Conservation (phyloP, 2,329 filamentous ascomycete genomes). For the Blumeriella jaapii region DNA sequence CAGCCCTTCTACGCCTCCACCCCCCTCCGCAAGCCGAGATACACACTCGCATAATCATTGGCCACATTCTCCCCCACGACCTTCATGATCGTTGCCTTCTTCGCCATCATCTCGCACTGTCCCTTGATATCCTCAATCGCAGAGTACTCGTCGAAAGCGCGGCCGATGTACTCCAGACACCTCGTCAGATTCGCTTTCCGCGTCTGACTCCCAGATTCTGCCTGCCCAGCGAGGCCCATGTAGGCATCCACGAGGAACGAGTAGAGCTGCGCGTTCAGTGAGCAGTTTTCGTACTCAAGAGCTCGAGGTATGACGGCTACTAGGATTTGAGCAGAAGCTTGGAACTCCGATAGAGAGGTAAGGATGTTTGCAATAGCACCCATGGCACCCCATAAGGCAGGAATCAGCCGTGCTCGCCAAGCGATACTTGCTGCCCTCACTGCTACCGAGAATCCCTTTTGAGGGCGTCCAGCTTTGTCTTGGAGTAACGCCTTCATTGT, state of each 20-base stretch:
- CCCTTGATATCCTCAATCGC: constrained; percentile 45
- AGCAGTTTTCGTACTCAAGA: constrained; percentile 46
- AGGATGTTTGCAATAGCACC: constrained; percentile 45
- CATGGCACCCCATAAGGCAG: constrained; percentile 49
- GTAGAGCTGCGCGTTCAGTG: constrained; percentile 45
- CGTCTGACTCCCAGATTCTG: constrained; percentile 26
- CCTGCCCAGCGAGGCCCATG: constrained; percentile 49
- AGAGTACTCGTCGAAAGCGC: constrained; percentile 37
- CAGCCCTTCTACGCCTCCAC: constrained; percentile 12
- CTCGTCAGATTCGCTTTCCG: constrained; percentile 38
- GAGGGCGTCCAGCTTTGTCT: constrained; percentile 44
- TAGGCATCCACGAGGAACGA: constrained; percentile 50
- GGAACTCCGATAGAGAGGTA: constrained; percentile 47
- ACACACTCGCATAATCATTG: constrained; percentile 44
- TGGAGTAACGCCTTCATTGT: constrained; percentile 50
- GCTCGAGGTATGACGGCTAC: constrained; percentile 53
- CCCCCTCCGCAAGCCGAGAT: constrained; percentile 37
- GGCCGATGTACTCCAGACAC: constrained; percentile 22
- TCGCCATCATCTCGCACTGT: constrained; percentile 52
- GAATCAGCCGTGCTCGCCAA: constrained; percentile 45
- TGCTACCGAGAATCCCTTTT: constrained; percentile 54
- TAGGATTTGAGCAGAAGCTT: constrained; percentile 42
- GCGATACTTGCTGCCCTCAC: constrained; percentile 53
- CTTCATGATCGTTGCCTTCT: constrained; percentile 54
- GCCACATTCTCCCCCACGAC: constrained; percentile 43